Percentiles rank a stretch among this genome's conserved stretches.
Evolutionary conservation across 2,329 filamentous ascomycete genomes (phyloP).

Genomic region (Colletotrichum endophyticum): DNA sequence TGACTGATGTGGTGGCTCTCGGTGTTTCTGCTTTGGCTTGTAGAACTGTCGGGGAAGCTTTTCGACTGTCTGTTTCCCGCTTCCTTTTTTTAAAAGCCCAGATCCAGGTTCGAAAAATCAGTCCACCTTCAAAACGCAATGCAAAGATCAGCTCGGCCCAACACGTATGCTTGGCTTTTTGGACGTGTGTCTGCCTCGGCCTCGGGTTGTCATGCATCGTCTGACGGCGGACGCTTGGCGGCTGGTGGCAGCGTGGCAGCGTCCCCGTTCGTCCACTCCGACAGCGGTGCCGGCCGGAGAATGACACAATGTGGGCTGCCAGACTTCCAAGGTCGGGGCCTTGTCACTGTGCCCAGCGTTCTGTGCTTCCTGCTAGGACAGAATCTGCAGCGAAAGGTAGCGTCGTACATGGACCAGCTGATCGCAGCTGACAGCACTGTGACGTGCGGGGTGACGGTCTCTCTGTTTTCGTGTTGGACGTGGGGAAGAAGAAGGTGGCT

Average conservation of each 20-base stretch:
- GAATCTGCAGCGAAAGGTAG: background rate
- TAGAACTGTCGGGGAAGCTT: background rate
- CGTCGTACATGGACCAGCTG: background rate
- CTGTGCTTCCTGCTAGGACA: background rate
- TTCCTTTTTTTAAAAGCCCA: background rate
- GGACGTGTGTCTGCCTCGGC: background rate
- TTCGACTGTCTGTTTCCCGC: background rate
- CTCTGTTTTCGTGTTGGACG: background rate
- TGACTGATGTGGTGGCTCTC: background rate
- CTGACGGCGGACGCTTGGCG: conserved; percentile 14
- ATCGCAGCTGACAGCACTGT: background rate
- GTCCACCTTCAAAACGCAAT: background rate
- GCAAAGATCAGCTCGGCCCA: background rate
- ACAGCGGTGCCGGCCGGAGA: conserved; percentile 13
- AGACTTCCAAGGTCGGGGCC: background rate
- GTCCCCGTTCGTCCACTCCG: background rate
- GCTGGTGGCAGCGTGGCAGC: background rate
- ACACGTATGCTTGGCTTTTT: background rate
- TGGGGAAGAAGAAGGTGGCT: background rate
- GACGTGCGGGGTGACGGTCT: background rate
- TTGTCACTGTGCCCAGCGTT: background rate
- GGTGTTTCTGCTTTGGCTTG: background rate
- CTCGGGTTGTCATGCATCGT: conserved; percentile 1
- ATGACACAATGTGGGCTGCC: background rate
- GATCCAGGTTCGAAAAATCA: background rate